Evolutionary conservation across 1,139 yeast species (phyloP), one percentile per base, ranked within the genome.

Genomic region (Candida mesenterica): DNA sequence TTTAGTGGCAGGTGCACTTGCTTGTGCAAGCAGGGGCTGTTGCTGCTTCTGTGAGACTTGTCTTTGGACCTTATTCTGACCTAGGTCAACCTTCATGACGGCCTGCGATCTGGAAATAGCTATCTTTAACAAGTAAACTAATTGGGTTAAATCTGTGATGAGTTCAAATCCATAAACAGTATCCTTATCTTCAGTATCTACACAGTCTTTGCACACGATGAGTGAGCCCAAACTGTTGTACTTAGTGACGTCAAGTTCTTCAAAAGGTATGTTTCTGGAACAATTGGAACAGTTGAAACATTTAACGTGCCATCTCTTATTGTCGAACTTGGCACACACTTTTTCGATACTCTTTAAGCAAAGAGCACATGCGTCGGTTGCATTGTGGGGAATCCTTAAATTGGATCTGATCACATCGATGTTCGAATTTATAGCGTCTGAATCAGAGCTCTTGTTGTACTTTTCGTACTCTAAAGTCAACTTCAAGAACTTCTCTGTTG

Each of bases 321-420:
- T 77, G 4, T 73, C 75, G 45, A 67, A 75, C 37, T 73, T 73
- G 10, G 81, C 68, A 61, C 97, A 90, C 16, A 75, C 74, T 48
- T 82, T 94, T 57, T 94, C 97, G 31, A 92, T 85, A 46, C 90
- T 82, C 52, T 79, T 77, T 4, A 70, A 68, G 57, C 98, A 92
- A 2, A 59, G 55, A 15, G 65, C 62, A 61, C 99, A 92, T 8
- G 79, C 72, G 57, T 92, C 98, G 10, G 89, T 83, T 1, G 94
- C 79, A 46, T 78, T 77, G 1, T 75, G 62, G 0, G 87, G 77
- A 7, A 87, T 59, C 1, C 49, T 38, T 33, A 69, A 55, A 20
- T 49, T 50, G 8, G 47, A 69, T 18, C 68, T 74, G 25, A 79
- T 65, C 14, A 58, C 50, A 3, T 63, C 59, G 31, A 76, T 62